phyloP scores from a whole-genome alignment of 257 asterid species.

The Misopates orontium region DNA sequence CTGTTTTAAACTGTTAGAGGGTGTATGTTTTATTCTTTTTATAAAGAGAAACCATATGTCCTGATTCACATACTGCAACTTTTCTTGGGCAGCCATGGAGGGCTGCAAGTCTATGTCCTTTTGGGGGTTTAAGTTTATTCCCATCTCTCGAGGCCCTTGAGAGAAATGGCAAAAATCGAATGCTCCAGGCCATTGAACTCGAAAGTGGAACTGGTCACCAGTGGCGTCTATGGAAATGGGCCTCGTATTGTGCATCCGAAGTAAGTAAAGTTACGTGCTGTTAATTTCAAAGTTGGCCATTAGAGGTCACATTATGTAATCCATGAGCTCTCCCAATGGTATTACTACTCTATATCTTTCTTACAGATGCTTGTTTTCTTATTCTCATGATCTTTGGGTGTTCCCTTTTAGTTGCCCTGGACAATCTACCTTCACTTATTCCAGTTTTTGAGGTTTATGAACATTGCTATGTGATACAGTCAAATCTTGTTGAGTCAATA shows the following conservation, averaged over 20 bases:
- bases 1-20: constrained; percentile 27
- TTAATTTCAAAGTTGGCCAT: constrained; percentile 32
- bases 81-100: constrained; percentile 91
- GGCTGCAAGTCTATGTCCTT: constrained; percentile 86
- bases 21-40: constrained; percentile 17
- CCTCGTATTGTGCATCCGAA: constrained; percentile 96
- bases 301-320: constrained; percentile 25
- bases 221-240: constrained; percentile 98
- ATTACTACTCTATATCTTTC: constrained; percentile 16
- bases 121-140: constrained; percentile 63
- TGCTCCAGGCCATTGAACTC: constrained; percentile 85
- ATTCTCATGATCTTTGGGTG: constrained; percentile 22
- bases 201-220: constrained; percentile 95
- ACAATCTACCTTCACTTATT: constrained; percentile 25
- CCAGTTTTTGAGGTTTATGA: constrained; percentile 4
- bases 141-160: constrained; percentile 82
- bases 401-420: constrained; percentile 13
- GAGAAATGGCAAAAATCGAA: constrained; percentile 80
- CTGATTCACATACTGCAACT: constrained; percentile 30
- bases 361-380: background rate
- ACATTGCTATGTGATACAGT: constrained; percentile 11
- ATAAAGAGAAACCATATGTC: constrained; percentile 14
- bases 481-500: constrained; percentile 13
- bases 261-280: constrained; percentile 45
- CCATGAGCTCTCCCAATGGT: constrained; percentile 19